Conservation (phyloP, 768 basidiomycete genomes). For the Lactarius evosmus region DNA sequence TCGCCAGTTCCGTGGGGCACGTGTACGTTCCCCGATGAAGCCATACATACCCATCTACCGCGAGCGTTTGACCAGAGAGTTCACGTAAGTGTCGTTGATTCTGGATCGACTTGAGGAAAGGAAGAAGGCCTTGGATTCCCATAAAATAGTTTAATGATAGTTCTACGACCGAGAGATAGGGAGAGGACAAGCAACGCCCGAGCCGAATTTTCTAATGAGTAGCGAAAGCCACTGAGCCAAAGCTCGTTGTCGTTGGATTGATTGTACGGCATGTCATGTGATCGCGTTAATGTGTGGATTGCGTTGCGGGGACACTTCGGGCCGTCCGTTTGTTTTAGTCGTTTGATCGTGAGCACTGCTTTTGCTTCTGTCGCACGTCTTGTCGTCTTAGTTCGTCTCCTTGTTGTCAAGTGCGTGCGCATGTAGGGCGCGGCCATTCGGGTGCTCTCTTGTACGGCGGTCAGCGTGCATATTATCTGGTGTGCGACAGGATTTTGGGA, state of each 20-base stretch:
- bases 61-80: constrained; percentile 79
- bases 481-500: no score
- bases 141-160: constrained; percentile 40
- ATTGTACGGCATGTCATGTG: not conserved
- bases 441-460: no score
- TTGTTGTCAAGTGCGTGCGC: no score
- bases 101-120: constrained; percentile 88
- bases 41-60: constrained; percentile 96
- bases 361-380: no score
- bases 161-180: not conserved
- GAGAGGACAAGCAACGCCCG: not conserved
- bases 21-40: constrained; percentile 84
- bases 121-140: constrained; percentile 91
- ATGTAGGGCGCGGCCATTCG: no score
- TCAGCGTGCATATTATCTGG: no score
- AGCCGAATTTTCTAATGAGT: not conserved
- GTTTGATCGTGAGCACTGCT: no score
- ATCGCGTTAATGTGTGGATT: constrained; percentile 1
- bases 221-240: not conserved
- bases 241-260: not conserved
- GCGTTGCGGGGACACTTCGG: no score
- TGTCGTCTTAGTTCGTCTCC: no score
- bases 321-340: no score
- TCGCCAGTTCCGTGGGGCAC: constrained; percentile 88
- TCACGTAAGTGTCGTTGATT: constrained; percentile 73